These are phyloP conservation scores for Fraxinus sp. DNA, from an alignment of 305 asterid genomes.

Conservation along the genomic window DNA sequence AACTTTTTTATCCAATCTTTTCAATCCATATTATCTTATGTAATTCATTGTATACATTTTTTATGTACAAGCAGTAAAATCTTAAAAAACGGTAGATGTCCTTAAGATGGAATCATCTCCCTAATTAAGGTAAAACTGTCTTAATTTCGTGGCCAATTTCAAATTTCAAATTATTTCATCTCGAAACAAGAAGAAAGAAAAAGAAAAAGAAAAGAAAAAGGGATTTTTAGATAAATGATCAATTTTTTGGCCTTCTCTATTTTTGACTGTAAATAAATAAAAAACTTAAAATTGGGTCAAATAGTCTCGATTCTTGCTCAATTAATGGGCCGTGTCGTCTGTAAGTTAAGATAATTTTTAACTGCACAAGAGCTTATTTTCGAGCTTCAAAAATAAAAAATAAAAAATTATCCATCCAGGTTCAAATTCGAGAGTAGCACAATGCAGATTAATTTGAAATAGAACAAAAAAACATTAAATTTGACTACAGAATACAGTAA, in stretches of 20 bases:
- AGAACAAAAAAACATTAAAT: too few relatives aligned
- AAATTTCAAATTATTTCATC: background rate
- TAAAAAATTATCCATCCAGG: background rate
- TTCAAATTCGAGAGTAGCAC: background rate
- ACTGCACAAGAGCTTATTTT: background rate
- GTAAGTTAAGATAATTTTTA: background rate
- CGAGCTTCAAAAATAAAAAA: background rate
- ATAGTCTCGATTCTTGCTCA: background rate
- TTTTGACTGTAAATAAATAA: background rate
- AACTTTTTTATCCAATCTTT: too few relatives aligned
- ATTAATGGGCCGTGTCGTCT: background rate
- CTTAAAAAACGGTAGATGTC: background rate
- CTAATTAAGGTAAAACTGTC: background rate
- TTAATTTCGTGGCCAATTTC: background rate
- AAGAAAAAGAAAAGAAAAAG: too few relatives aligned
- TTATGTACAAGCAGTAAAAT: too few relatives aligned
- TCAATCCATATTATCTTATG: too few relatives aligned
- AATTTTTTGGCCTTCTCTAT: background rate
- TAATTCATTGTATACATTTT: too few relatives aligned
- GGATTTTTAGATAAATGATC: background rate
- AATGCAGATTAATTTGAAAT: background rate
- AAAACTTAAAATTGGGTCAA: background rate
- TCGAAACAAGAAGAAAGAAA: background rate
- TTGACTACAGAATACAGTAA: background rate
- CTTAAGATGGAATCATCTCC: background rate